Base-by-base conservation (phyloP, 2,329 filamentous ascomycete species). In the Thielaviopsis ethacetica region DNA sequence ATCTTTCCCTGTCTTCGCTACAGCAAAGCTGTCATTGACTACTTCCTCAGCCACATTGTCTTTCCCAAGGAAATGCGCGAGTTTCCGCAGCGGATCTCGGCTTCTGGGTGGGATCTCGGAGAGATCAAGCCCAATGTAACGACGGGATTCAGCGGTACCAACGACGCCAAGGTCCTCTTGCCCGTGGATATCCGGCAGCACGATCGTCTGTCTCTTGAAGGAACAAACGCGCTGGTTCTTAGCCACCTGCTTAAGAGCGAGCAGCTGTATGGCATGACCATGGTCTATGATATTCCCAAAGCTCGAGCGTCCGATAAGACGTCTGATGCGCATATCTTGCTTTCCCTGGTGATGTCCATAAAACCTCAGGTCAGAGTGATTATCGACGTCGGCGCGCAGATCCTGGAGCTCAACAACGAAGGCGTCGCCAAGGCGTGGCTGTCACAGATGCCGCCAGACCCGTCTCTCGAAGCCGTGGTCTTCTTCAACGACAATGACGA, bases 131-230 rank as follows among this genome's bases (percentile, higher is more conserved):
- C 19, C 0, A 69, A 79, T 21, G 72, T 75, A 0, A 82, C 76
- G 0, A 83, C 80, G 0, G 85, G 85, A 0, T 89, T 89, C 64
- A 86, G 82, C 58, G 84, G 85, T 0, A 89, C 85, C 0, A 84
- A 82, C 24, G 84, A 88, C 63, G 80, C 78, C 0, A 68, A 74
- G 12, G 70, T 74, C n/a, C 65, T 83, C 0, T 70, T 88, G 0
- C 84, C 84, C 0, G 64, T 84, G 0, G 69, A 64, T 0, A 73
- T 88, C 0, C 64, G 70, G 0, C 81, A 86, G 30, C 68, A 77
- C 0, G 80, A 87, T 38, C 70, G 84, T 0, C 64, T 68, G 0
- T 68, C 70, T 0, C 79, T 85, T 44, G 70, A 69, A 1, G 81
- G 86, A 56, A 90, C 85, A 0, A 88, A 88, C 63, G 84, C 85